A percentile compares a stretch with the other conserved stretches of the same genome.
Conservation (phyloP, 139 green algal species). For the Tetraselmis striata region DNA sequence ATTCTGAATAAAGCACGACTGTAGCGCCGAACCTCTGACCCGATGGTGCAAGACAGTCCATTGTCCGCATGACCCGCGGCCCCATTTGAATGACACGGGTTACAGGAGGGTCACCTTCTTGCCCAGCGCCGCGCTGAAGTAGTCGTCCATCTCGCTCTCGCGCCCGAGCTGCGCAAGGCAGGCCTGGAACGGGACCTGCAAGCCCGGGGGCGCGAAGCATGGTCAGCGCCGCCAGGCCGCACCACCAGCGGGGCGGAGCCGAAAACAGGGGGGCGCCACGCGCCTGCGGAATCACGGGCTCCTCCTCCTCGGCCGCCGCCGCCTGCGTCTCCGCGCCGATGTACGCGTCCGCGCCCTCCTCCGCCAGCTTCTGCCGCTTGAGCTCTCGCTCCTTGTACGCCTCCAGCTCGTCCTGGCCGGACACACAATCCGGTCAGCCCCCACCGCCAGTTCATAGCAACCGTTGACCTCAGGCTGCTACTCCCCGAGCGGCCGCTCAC, state of each 20-base stretch:
- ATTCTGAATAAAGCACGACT: too few relatives aligned
- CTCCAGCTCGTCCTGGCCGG: slow-evolving; percentile 43
- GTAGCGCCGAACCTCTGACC: too few relatives aligned
- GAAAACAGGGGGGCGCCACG: not conserved
- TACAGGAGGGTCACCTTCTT: not conserved
- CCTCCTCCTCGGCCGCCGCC: slow-evolving; percentile 16
- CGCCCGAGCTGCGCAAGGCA: slow-evolving; percentile 68
- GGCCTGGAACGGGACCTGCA: slow-evolving; percentile 76
- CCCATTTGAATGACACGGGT: too few relatives aligned
- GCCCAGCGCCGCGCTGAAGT: slow-evolving; percentile 63
- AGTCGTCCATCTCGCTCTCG: slow-evolving; percentile 61
- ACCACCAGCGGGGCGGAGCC: not conserved
- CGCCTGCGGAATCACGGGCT: slow-evolving; percentile 24
- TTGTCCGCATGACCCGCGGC: too few relatives aligned
- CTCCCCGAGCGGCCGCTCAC: not conserved
- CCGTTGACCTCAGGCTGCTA: too few relatives aligned
- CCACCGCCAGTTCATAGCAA: too few relatives aligned
- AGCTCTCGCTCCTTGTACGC: slow-evolving; percentile 61
- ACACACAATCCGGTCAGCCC: too few relatives aligned
- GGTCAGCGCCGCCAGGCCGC: slow-evolving; percentile 26
- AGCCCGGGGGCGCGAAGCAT: slow-evolving; percentile 60
- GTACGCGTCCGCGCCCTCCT: slow-evolving; percentile 49
- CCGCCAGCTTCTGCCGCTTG: slow-evolving; percentile 63
- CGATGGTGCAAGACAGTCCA: too few relatives aligned
- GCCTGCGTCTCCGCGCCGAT: slow-evolving; percentile 22